phyloP scores from a whole-genome alignment of 129 eudicot species.

The Artemisia tridentata region DNA sequence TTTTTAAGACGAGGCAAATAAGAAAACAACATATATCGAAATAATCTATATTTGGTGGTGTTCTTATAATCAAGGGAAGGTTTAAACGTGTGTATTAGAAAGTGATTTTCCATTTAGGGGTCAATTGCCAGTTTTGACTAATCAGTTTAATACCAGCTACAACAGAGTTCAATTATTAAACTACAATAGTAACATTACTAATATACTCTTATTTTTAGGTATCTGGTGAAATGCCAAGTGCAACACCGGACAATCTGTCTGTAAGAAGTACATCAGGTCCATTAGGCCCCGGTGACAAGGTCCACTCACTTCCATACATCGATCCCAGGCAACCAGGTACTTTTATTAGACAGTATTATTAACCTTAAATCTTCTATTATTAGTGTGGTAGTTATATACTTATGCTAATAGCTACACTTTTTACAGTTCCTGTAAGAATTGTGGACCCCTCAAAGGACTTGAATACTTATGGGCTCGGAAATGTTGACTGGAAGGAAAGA shows the following conservation, averaged over 20 bases:
- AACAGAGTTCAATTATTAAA: no score
- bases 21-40: no score
- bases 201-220: slow-evolving; percentile 36
- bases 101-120: no score
- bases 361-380: not conserved
- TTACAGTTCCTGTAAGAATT: slow-evolving; percentile 76
- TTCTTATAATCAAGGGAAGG: no score
- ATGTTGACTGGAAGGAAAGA: slow-evolving; percentile 90
- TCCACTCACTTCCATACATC: slow-evolving; percentile 57
- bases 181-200: not conserved
- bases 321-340: slow-evolving; percentile 85
- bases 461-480: slow-evolving; percentile 72
- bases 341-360: not conserved
- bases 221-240: slow-evolving; percentile 73
- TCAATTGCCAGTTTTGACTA: no score
- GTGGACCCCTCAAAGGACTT: slow-evolving; percentile 87
- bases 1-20: no score
- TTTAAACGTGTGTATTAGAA: no score
- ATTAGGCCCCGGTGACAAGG: slow-evolving; percentile 68
- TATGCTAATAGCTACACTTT: slow-evolving; percentile 1
- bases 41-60: no score
- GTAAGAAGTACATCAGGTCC: slow-evolving; percentile 81
- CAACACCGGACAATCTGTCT: slow-evolving; percentile 66
- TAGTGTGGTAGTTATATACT: not conserved
- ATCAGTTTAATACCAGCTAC: no score